Percentiles rank a stretch among this genome's conserved stretches.
phyloP scores from a whole-genome alignment of 2,329 filamentous ascomycete genomes.

The Curvularia hawaiiensis region DNA sequence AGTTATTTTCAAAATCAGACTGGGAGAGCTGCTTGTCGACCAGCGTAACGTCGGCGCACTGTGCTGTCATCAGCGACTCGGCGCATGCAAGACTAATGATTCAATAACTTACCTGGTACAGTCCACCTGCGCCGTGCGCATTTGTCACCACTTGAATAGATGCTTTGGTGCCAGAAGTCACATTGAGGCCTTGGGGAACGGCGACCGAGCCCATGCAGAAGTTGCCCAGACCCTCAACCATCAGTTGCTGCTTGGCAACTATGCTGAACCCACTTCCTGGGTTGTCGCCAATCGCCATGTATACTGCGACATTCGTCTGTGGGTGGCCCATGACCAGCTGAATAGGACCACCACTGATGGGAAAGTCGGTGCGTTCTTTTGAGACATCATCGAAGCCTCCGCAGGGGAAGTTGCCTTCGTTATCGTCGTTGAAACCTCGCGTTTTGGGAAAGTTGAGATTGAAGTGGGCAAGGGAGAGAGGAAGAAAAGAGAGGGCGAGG shows the following conservation, averaged over 20 bases:
- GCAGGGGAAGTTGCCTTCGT: constrained; percentile 55
- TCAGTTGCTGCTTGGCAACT: constrained; percentile 65
- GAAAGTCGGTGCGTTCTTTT: constrained; percentile 55
- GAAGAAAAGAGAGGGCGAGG: constrained; percentile 49
- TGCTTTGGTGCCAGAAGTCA: constrained; percentile 65
- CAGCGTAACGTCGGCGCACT: constrained; percentile 79
- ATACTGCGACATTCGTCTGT: constrained; percentile 58
- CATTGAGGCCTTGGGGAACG: constrained; percentile 57
- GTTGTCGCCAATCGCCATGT: constrained; percentile 58
- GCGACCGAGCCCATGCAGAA: constrained; percentile 69
- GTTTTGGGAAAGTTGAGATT: constrained; percentile 57
- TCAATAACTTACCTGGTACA: constrained; percentile 64
- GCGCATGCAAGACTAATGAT: not conserved
- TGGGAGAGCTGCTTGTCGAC: constrained; percentile 56
- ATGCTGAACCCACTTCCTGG: constrained; percentile 70
- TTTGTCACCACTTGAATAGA: constrained; percentile 73
- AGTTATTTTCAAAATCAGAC: constrained; percentile 54
- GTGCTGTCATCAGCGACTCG: constrained; percentile 1
- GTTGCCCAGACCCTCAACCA: constrained; percentile 65
- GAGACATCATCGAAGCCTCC: constrained; percentile 55
- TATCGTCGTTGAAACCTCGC: constrained; percentile 57
- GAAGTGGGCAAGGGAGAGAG: constrained; percentile 61
- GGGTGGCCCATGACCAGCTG: constrained; percentile 59
- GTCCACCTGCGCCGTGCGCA: constrained; percentile 61
- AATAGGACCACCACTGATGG: constrained; percentile 57